phyloP scores from a whole-genome alignment of 1,139 yeast species.

The Suhomyces anneliseae region DNA sequence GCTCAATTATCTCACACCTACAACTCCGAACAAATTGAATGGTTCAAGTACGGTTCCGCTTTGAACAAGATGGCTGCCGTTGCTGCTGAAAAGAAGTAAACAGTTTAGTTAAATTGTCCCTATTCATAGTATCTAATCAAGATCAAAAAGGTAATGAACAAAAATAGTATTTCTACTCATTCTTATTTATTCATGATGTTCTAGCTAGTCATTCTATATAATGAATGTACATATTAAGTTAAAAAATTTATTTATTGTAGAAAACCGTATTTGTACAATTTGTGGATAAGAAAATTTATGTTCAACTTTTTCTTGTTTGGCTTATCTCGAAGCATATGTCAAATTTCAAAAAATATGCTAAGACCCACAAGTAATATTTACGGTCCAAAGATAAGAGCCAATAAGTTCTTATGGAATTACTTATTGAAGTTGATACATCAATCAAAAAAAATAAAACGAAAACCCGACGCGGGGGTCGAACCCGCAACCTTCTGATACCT shows the following conservation, averaged over 20 bases:
- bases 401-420: too few relatives aligned
- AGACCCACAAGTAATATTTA: too few relatives aligned
- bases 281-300: not conserved
- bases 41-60: constrained; percentile 99
- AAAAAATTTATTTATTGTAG: not conserved
- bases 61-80: constrained; percentile 90
- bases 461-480: constrained; percentile 29
- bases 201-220: not conserved
- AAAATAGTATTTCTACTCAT: constrained; percentile 5
- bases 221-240: not conserved
- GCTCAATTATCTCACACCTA: constrained; percentile 92
- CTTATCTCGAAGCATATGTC: too few relatives aligned
- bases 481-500: constrained; percentile 24
- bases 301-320: too few relatives aligned
- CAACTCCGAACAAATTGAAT: constrained; percentile 93
- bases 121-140: constrained; percentile 4
- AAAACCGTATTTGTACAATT: not conserved
- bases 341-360: too few relatives aligned
- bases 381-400: too few relatives aligned
- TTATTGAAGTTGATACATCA: too few relatives aligned
- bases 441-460: not conserved
- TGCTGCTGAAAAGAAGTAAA: constrained; percentile 13
- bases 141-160: constrained; percentile 8
- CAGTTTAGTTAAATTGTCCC: constrained; percentile 1
- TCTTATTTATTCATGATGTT: constrained; percentile 10